Percentiles rank a stretch among this genome's conserved stretches.
Conservation (phyloP, 108 stramenopile species). For the Hondaea fermentalgiana region DNA sequence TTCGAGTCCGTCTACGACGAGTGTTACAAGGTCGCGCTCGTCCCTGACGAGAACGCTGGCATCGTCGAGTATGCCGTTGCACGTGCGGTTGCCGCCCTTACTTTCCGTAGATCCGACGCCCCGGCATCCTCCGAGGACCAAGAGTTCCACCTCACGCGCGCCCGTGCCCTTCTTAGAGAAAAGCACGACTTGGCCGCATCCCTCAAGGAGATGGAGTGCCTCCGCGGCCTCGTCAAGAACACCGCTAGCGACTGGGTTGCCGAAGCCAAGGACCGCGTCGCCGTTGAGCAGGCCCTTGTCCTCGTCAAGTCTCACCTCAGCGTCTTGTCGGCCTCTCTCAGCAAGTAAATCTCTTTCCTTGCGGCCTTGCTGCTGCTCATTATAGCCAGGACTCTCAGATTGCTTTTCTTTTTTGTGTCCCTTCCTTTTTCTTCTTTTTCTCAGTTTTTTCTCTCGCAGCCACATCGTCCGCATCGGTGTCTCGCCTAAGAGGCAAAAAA, state of each 20-base stretch:
- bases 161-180: not conserved
- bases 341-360: not conserved
- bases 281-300: not conserved
- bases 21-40: not conserved
- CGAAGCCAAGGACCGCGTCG: constrained; percentile 11
- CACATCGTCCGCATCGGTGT: too few relatives aligned
- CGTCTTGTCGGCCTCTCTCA: not conserved
- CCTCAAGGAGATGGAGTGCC: not conserved
- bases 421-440: too few relatives aligned
- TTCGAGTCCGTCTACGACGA: not conserved
- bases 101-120: not conserved
- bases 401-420: too few relatives aligned
- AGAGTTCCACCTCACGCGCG: not conserved
- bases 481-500: too few relatives aligned
- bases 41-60: not conserved
- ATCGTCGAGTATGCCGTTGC: constrained; percentile 5
- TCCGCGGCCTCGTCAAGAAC: constrained; percentile 1
- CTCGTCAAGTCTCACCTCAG: not conserved
- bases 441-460: too few relatives aligned
- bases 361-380: too few relatives aligned
- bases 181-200: not conserved
- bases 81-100: not conserved
- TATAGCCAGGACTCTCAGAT: too few relatives aligned
- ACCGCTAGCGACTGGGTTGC: not conserved
- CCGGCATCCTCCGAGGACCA: not conserved